Evolutionary conservation across 805 yeast species (phyloP), one percentile per base, ranked within the genome.

Genomic region (Tetrapisispora fleetii): DNA sequence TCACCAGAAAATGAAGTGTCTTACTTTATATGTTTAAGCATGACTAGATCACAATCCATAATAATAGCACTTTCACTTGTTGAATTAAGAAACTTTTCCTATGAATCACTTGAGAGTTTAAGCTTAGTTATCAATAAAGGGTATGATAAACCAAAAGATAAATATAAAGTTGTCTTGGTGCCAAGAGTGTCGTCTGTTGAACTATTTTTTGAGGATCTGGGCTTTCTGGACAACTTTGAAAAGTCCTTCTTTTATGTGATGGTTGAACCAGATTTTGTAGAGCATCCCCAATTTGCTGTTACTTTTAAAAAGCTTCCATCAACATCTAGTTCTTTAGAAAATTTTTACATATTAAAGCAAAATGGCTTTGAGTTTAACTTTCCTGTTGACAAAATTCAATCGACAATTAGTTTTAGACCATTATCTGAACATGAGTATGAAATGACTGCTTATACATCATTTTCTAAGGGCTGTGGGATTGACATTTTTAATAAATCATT

Each of bases 381-480:
- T 37, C 39, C 48, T 13, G 16, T 21, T 9, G 46, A 48, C 1
- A 36, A 48, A n/a, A 30, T 67, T 4, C 44, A 67, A 9, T 75
- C 74, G 1, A 64, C 74, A 2, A 53, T 64, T 2, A 74, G 69
- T 2, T 48, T 66, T 24, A 72, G 67, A 48, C 65, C 66, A 14
- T 50, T 41, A 9, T 42, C 47, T 1, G 56, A 51, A 3, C 16
- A 28, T 13, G 58, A 58, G n/a, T 59, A 63, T 40, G 81, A 76
- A 53, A 47, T 79, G 11, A 78, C 84, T 0, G 75, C 74, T 7
- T 73, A 75, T 50, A 73, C 81, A 0, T 76, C 84, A 0, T 77
- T 74, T 49, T 37, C 39, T 24, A 53, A 47, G 38, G 52, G 53
- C 22, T 45, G 50, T 28, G 62, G 62, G 5, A 40, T 48, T 2